Percentiles rank a stretch among this genome's conserved stretches.
phyloP scores from a whole-genome alignment of 23 red algal species.

The Gracilaria domingensis region DNA sequence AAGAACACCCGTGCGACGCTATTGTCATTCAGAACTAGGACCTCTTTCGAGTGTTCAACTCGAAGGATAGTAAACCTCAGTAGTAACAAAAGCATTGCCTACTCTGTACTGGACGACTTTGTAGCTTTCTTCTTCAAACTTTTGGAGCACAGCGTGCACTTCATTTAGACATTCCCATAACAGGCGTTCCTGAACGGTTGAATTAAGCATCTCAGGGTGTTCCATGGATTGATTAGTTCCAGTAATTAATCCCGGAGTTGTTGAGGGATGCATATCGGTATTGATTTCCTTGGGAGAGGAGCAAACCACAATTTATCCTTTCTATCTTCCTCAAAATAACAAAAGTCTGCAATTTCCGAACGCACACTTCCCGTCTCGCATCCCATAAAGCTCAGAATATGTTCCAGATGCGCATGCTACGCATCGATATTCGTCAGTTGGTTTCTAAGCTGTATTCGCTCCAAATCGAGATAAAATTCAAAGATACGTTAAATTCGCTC shows the following conservation, averaged over 20 bases:
- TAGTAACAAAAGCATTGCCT: conserved; percentile 42
- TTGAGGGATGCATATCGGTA: conserved; percentile 15
- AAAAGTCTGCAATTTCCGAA: conserved; percentile 55
- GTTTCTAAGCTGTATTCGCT: conserved; percentile 30
- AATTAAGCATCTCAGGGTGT: conserved; percentile 12
- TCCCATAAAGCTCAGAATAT: conserved; percentile 58
- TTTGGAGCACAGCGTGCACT: neutral
- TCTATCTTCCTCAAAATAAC: conserved; percentile 15
- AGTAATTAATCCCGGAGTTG: conserved; percentile 27
- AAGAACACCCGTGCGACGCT: neutral
- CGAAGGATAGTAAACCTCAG: conserved; percentile 35
- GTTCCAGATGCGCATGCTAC: conserved; percentile 34
- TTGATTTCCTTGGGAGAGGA: neutral
- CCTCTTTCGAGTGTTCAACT: neutral
- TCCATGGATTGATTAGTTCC: neutral
- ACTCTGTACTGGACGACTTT: neutral
- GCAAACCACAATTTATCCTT: conserved; percentile 30
- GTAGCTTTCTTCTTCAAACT: conserved; percentile 9
- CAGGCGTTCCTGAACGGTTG: conserved; percentile 55
- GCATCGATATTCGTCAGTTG: conserved; percentile 50
- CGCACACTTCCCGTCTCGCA: conserved; percentile 50
- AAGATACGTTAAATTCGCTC: conserved; percentile 34
- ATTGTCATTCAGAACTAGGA: neutral
- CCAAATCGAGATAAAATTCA: conserved; percentile 20
- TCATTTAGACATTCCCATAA: conserved; percentile 67